phyloP scores from a whole-genome alignment of 768 basidiomycete genomes.

The Chalciporus piperatus region DNA sequence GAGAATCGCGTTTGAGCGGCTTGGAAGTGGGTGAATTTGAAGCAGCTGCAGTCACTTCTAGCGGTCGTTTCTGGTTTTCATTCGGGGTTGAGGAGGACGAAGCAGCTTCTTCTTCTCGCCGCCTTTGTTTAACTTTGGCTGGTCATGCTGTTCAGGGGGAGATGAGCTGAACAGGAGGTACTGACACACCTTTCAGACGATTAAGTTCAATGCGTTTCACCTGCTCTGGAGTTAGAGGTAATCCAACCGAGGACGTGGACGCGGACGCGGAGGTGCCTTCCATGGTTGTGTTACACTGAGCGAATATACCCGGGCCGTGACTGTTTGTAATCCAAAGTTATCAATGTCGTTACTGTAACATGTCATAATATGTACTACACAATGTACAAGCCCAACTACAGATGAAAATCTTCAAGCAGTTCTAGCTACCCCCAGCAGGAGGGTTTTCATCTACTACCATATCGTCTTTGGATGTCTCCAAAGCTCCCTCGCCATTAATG shows the following conservation, averaged over 20 bases:
- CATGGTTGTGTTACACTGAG: neutral
- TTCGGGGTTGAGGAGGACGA: slow-evolving; percentile 50
- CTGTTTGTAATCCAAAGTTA: neutral
- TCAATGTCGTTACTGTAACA: neutral
- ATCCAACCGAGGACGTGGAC: slow-evolving; percentile 7
- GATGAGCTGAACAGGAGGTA: neutral
- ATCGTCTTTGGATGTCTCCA: slow-evolving; percentile 23
- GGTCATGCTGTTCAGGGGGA: slow-evolving; percentile 5
- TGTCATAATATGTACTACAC: neutral
- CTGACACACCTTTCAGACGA: slow-evolving; percentile 61
- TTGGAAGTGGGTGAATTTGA: slow-evolving; percentile 62
- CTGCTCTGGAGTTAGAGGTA: slow-evolving; percentile 63
- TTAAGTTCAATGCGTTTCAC: slow-evolving; percentile 74
- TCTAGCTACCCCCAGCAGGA: slow-evolving; percentile 7
- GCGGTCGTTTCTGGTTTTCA: slow-evolving; percentile 72
- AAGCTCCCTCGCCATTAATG: slow-evolving; percentile 14
- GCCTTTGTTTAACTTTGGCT: slow-evolving; percentile 78
- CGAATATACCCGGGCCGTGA: no score
- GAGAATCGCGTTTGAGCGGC: slow-evolving; percentile 65
- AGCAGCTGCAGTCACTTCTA: slow-evolving; percentile 53
- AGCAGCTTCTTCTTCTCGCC: slow-evolving; percentile 53
- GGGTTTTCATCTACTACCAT: slow-evolving; percentile 24
- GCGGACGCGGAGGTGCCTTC: slow-evolving; percentile 6
- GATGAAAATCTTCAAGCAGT: neutral
- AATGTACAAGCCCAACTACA: neutral